A percentile compares a stretch with the other conserved stretches of the same genome.
Evolutionary conservation across 805 yeast species (phyloP).

Genomic region (Monosporozyma servazzii): DNA sequence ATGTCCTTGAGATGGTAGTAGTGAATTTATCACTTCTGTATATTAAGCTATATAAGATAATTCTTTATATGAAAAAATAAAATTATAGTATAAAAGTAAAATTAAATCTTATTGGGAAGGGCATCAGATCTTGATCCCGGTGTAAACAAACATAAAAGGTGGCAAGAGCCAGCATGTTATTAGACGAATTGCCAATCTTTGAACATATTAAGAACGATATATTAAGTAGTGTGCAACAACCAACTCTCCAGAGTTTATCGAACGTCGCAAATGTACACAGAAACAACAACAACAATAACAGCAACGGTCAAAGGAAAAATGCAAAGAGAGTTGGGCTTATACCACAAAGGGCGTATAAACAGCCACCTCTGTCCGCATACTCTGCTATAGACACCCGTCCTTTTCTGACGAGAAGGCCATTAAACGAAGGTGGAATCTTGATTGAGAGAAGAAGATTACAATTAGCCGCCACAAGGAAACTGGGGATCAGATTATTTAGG

Average conservation of each 20-base stretch:
- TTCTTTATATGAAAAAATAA: neutral
- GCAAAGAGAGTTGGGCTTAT: neutral
- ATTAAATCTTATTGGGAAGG: neutral
- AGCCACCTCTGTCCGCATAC: constrained; percentile 20
- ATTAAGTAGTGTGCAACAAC: constrained; percentile 6
- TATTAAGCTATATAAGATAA: neutral
- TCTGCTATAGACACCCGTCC: constrained; percentile 17
- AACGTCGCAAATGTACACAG: neutral
- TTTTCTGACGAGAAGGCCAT: constrained; percentile 1
- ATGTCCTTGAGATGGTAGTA: constrained; percentile 4
- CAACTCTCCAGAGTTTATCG: neutral
- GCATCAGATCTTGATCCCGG: neutral
- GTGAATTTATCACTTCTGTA: neutral
- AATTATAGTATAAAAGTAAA: neutral
- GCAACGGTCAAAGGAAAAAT: neutral
- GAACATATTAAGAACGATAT: neutral
- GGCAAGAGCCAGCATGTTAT: neutral
- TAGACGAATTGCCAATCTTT: constrained; percentile 3
- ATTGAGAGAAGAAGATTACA: constrained; percentile 19
- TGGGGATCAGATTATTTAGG: constrained; percentile 41
- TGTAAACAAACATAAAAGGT: neutral
- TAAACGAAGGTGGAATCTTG: neutral
- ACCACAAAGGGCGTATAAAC: neutral
- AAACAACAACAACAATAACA: neutral
- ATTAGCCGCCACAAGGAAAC: constrained; percentile 16